Conservation (phyloP, 2,329 filamentous ascomycete genomes). For the Chaetomiaceae sp. region DNA sequence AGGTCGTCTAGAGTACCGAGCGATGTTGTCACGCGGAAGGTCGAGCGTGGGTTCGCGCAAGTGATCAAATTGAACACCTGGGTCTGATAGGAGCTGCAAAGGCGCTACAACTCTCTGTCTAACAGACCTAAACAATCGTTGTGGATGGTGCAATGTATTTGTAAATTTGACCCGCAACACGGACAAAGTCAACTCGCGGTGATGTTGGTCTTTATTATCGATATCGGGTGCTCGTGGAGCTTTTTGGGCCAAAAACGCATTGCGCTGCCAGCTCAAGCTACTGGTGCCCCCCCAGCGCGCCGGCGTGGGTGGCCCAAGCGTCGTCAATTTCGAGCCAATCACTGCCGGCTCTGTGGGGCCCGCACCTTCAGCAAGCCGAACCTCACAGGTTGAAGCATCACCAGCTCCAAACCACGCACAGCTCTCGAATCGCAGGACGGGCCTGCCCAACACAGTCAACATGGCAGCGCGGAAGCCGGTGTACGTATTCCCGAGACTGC, state of each 20-base stretch:
- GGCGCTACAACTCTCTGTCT: not conserved
- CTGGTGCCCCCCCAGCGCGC: not conserved
- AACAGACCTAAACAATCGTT: too few species aligned
- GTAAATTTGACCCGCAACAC: too few species aligned
- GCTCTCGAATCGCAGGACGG: slow-evolving; percentile 23
- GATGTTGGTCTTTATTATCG: not conserved
- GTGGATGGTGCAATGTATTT: too few species aligned
- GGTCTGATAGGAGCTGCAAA: not conserved
- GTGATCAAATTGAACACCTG: not conserved
- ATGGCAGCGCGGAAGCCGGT: slow-evolving; percentile 59
- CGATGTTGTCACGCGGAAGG: not conserved
- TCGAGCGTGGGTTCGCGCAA: not conserved
- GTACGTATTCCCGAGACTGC: slow-evolving; percentile 38
- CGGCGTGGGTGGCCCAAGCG: slow-evolving; percentile 6
- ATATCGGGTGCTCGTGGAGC: not conserved
- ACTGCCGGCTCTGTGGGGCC: slow-evolving; percentile 5
- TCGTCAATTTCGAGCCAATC: slow-evolving; percentile 18
- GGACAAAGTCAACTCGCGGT: not conserved
- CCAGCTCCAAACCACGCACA: slow-evolving; percentile 29
- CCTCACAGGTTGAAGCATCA: slow-evolving; percentile 20
- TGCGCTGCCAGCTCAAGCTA: not conserved
- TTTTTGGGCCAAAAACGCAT: slow-evolving; percentile 8
- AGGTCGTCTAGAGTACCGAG: slow-evolving; percentile 9
- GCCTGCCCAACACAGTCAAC: slow-evolving; percentile 38
- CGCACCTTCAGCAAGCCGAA: slow-evolving; percentile 23